These are phyloP conservation scores for Immersiporthe knoxdaviesiana DNA, from an alignment of 2,329 filamentous ascomycete genomes.

Conservation along the genomic window DNA sequence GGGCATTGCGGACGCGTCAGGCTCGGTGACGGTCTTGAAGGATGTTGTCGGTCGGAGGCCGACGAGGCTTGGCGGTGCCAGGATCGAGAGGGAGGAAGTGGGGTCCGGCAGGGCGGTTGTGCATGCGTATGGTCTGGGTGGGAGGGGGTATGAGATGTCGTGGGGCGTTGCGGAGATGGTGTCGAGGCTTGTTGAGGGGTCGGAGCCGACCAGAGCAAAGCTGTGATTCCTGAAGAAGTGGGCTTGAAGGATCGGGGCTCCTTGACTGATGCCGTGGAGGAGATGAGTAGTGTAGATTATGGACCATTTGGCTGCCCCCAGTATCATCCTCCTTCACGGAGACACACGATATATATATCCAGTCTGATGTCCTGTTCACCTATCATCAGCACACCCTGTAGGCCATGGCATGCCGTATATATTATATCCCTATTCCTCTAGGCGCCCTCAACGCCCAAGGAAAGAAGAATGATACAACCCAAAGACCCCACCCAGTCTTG, in stretches of 20 bases:
- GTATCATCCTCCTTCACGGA: neutral
- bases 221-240: slow-evolving; percentile 1
- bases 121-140: slow-evolving; percentile 55
- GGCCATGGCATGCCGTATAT: neutral
- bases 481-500: neutral
- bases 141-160: slow-evolving; percentile 53
- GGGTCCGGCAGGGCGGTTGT: slow-evolving; percentile 37
- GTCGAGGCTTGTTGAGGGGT: slow-evolving; percentile 39
- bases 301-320: too few relatives aligned
- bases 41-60: slow-evolving; percentile 39
- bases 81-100: slow-evolving; percentile 49
- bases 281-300: too few relatives aligned
- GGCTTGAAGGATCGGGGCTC: too few relatives aligned
- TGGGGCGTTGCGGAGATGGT: slow-evolving; percentile 52
- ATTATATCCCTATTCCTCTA: neutral
- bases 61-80: slow-evolving; percentile 38
- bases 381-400: neutral
- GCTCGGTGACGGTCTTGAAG: slow-evolving; percentile 34
- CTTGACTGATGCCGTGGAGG: too few relatives aligned
- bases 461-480: neutral
- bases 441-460: slow-evolving; percentile 6
- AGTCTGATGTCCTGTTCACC: neutral
- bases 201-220: slow-evolving; percentile 25
- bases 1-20: slow-evolving; percentile 35
- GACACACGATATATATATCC: neutral